Evolutionary conservation across 495 filamentous ascomycete species (phyloP).

Genomic region (Tuber microsphaerosporum): DNA sequence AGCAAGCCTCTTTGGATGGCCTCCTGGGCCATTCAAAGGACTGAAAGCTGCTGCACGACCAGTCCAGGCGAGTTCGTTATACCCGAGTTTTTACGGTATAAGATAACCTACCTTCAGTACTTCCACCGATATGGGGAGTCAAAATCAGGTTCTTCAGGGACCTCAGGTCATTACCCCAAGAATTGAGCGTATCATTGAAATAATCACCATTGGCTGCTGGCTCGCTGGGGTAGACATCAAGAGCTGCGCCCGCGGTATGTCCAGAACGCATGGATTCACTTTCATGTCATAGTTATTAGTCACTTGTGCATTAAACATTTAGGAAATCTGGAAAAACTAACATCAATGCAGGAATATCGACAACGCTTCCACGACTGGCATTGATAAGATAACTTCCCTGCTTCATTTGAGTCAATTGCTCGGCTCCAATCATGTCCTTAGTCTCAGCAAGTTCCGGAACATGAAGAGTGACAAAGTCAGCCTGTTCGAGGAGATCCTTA

Average conservation of each 20-base stretch:
- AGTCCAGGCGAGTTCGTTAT: too few relatives aligned
- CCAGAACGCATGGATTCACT: conserved; percentile 69
- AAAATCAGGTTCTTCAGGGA: conserved; percentile 84
- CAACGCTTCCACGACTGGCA: conserved; percentile 84
- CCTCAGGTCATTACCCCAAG: conserved; percentile 74
- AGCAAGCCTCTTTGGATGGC: too few relatives aligned
- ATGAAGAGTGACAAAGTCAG: conserved; percentile 89
- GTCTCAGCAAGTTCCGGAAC: conserved; percentile 90
- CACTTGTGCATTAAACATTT: neutral
- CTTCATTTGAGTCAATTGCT: conserved; percentile 82
- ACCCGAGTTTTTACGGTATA: too few relatives aligned
- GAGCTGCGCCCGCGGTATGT: conserved; percentile 82
- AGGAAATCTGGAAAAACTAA: neutral
- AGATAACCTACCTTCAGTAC: conserved; percentile 62
- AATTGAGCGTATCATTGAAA: conserved; percentile 73
- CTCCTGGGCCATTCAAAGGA: too few relatives aligned
- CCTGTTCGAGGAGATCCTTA: conserved; percentile 61
- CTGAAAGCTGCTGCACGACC: too few relatives aligned
- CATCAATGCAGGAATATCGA: conserved; percentile 89
- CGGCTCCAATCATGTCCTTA: conserved; percentile 69
- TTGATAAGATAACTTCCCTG: conserved; percentile 87
- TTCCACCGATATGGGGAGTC: conserved; percentile 92
- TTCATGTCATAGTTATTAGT: neutral
- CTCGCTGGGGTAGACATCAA: conserved; percentile 93
- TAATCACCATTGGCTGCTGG: conserved; percentile 89